Evolutionary conservation across 1,284 basidiomycete genomes (phyloP), one percentile per base, ranked within the genome.

Genomic region (Naganishia sp.): DNA sequence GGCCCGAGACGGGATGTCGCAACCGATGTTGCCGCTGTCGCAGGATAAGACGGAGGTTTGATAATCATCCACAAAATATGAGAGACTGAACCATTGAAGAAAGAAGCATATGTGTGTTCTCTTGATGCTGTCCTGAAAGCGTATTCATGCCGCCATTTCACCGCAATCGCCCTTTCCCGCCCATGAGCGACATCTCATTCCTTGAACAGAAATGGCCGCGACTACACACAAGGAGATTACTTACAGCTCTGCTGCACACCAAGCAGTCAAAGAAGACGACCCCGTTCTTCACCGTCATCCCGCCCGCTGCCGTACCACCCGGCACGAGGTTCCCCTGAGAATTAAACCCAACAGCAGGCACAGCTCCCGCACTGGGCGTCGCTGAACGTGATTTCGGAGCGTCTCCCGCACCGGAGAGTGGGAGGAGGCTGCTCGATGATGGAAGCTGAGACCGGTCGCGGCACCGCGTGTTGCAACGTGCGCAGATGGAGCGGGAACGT

Each of bases 191-290:
- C 35, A 39, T 13, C 35, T 39, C 13, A 13, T 10, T 13, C 10
- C 35, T 9, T 13, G 35, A 10, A 13, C 13, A 13, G 35, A 9
- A 39, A 13, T 13, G 13, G 35, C 35, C 10, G 2, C 10, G 35
- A 39, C 13, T 10, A 9, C 2, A 10, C 1, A 3, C n/a, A 11
- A 42, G 41, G 17, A 50, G 54, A n/a, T 11, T 10, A 50, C 55
- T 50, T 21, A 51, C 55, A 15, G 45, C 49, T 28, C 58, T 50
- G 9, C 43, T 45, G 21, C 66, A 63, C 31, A 57, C 57, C 25
- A 67, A 43, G 47, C 66, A 67, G 15, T 61, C 58, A n/a, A 63
- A 46, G n/a, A 43, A 51, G 47, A 67, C 41, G 10, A 50, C 32
- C 3, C 60, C 61, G 47, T 56, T 63, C 55, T 57, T 57, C 32